Conservation (phyloP, 805 yeast species). For the Candida peoriensis region DNA sequence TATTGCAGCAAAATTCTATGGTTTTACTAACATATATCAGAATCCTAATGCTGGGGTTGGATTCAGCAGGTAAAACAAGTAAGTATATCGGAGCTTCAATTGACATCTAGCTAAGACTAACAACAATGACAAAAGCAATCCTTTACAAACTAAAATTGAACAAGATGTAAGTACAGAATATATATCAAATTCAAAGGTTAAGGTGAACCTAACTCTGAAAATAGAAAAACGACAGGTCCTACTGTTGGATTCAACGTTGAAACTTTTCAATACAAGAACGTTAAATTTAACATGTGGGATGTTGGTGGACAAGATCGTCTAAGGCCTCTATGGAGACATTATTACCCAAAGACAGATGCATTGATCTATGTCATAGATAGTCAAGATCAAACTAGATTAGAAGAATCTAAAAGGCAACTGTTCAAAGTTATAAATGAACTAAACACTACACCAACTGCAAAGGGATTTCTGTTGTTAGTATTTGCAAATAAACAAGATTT, state of each 20-base stretch:
- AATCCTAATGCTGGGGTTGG: constrained; percentile 87
- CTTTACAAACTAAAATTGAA: constrained; percentile 79
- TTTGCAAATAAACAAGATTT: constrained; percentile 95
- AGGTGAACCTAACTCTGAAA: no score
- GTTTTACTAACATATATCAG: constrained; percentile 22
- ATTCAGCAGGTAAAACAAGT: constrained; percentile 86
- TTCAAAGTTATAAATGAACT: constrained; percentile 75
- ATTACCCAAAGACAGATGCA: constrained; percentile 90
- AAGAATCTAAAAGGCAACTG: constrained; percentile 74
- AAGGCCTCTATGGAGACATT: constrained; percentile 93
- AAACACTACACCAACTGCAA: constrained; percentile 46
- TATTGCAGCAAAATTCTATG: no score
- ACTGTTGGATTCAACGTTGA: constrained; percentile 94
- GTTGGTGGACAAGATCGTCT: constrained; percentile 95
- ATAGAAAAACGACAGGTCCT: constrained; percentile 69
- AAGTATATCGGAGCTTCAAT: not conserved
- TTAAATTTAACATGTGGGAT: constrained; percentile 87
- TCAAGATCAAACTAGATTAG: constrained; percentile 64
- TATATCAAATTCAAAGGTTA: no score
- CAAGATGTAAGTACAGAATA: constrained; percentile 34
- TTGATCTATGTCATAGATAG: constrained; percentile 87
- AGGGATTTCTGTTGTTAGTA: constrained; percentile 71
- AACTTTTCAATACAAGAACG: constrained; percentile 75
- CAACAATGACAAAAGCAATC: constrained; percentile 38
- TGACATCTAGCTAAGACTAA: not conserved